Conservation (phyloP, 345 rosid species). For the Eucalyptus erythrocorys region DNA sequence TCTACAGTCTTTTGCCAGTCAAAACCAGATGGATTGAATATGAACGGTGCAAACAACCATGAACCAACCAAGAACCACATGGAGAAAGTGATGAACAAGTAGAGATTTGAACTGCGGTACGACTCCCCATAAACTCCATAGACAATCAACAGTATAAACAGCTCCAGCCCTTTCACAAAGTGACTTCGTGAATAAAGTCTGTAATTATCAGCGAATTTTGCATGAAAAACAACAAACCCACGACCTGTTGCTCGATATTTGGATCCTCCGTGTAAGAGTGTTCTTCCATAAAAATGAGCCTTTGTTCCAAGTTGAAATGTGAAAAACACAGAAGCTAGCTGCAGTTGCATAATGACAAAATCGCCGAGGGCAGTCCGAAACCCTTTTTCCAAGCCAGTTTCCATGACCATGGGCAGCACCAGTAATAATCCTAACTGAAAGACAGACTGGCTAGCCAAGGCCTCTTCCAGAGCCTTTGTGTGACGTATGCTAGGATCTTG, state of each 20-base stretch:
- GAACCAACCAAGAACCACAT: conserved; percentile 94
- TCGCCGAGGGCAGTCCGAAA: conserved; percentile 83
- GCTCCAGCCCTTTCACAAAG: conserved; percentile 86
- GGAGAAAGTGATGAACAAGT: conserved; percentile 60
- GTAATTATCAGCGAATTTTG: conserved; percentile 81
- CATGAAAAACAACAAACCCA: conserved; percentile 90
- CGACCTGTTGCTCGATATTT: conserved; percentile 89
- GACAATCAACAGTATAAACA: conserved; percentile 49
- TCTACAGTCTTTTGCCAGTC: conserved; percentile 99
- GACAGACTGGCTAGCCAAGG: conserved; percentile 69
- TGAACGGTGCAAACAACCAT: conserved; percentile 95
- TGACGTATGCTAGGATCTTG: conserved; percentile 43
- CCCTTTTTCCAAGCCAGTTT: conserved; percentile 93
- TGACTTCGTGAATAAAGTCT: conserved; percentile 89
- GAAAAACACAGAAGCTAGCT: conserved; percentile 92
- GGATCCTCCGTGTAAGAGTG: conserved; percentile 90
- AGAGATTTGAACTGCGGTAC: conserved; percentile 65
- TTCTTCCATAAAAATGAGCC: conserved; percentile 87
- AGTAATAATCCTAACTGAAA: conserved; percentile 80
- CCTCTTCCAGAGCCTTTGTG: conserved; percentile 79
- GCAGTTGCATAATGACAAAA: conserved; percentile 92
- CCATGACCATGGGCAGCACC: conserved; percentile 97
- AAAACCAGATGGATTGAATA: conserved; percentile 93
- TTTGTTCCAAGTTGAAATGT: conserved; percentile 99
- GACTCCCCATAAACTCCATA: conserved; percentile 71